Evolutionary conservation across 1,139 yeast genomes (phyloP).

Genomic region (Candida frijolesensis): DNA sequence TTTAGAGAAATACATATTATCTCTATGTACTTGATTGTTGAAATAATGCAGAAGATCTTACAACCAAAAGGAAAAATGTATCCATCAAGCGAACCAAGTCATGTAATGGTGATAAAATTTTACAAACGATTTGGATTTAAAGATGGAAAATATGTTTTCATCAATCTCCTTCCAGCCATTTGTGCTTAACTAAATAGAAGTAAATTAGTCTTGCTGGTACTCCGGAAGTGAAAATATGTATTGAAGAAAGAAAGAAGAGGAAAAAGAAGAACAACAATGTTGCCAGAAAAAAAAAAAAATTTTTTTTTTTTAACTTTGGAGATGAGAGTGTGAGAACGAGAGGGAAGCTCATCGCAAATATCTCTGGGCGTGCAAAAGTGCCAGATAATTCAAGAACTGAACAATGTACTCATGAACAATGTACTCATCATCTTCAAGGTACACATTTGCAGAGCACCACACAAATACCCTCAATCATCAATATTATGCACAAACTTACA

Average conservation of each 20-base stretch:
- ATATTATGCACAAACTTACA: no score
- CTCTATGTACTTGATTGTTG: neutral
- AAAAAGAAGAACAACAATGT: slow-evolving; percentile 10
- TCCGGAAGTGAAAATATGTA: slow-evolving; percentile 48
- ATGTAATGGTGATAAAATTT: slow-evolving; percentile 6
- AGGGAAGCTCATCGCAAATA: neutral
- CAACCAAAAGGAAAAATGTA: slow-evolving; percentile 22
- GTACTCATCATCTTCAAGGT: no score
- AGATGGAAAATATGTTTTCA: slow-evolving; percentile 24
- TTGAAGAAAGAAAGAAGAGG: slow-evolving; percentile 23
- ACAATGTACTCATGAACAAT: neutral
- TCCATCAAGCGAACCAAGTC: slow-evolving; percentile 52
- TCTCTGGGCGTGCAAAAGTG: neutral
- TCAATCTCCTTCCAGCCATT: slow-evolving; percentile 55
- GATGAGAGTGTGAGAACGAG: neutral
- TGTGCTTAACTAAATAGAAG: slow-evolving; percentile 48
- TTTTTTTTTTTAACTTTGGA: slow-evolving; percentile 7
- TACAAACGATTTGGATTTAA: slow-evolving; percentile 31
- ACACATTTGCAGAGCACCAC: no score
- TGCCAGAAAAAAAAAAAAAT: slow-evolving; percentile 9
- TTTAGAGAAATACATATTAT: neutral
- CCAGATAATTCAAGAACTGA: neutral
- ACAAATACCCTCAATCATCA: no score
- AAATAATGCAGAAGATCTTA: neutral
- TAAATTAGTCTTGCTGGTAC: slow-evolving; percentile 51